A percentile compares a stretch with the other conserved stretches of the same genome.
Evolutionary conservation across 2,329 filamentous ascomycete genomes (phyloP).

Genomic region (Neopestalotiopsis sp.): DNA sequence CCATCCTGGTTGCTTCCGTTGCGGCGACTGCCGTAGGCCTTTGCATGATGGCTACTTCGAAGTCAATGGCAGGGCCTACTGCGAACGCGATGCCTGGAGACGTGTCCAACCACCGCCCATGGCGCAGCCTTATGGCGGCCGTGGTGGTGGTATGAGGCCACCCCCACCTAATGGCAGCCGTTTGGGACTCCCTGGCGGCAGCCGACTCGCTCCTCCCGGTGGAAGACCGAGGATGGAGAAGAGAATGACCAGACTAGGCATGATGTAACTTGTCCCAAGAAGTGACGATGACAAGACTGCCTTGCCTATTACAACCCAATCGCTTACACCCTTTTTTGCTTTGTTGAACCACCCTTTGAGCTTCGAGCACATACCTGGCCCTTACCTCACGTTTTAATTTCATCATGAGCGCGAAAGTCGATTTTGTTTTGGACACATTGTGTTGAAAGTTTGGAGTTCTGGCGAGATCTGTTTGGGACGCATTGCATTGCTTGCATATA

Average conservation of each 20-base stretch:
- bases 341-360: slow-evolving; percentile 7
- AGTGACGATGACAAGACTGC: not conserved
- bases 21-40: slow-evolving; percentile 75
- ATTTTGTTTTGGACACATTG: not conserved
- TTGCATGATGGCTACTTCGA: slow-evolving; percentile 91
- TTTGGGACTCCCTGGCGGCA: slow-evolving; percentile 39
- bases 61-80: slow-evolving; percentile 79
- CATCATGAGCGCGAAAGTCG: not conserved
- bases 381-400: slow-evolving; percentile 5
- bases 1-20: slow-evolving; percentile 86
- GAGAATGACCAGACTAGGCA: slow-evolving; percentile 65
- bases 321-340: not conserved
- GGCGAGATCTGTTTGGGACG: not conserved
- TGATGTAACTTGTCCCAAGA: slow-evolving; percentile 45
- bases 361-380: slow-evolving; percentile 10
- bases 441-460: slow-evolving; percentile 8
- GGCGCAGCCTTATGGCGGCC: slow-evolving; percentile 28
- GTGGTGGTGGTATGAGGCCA: slow-evolving; percentile 19
- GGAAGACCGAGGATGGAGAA: slow-evolving; percentile 62
- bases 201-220: slow-evolving; percentile 39
- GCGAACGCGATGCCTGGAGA: slow-evolving; percentile 82
- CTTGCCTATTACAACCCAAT: not conserved
- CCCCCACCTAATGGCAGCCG: slow-evolving; percentile 31
- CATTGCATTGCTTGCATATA: slow-evolving; percentile 16
- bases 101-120: slow-evolving; percentile 45